Evolutionary conservation across 192 early-diverging fungal species (phyloP).

Genomic region (Ramicandelaber brevisporus): DNA sequence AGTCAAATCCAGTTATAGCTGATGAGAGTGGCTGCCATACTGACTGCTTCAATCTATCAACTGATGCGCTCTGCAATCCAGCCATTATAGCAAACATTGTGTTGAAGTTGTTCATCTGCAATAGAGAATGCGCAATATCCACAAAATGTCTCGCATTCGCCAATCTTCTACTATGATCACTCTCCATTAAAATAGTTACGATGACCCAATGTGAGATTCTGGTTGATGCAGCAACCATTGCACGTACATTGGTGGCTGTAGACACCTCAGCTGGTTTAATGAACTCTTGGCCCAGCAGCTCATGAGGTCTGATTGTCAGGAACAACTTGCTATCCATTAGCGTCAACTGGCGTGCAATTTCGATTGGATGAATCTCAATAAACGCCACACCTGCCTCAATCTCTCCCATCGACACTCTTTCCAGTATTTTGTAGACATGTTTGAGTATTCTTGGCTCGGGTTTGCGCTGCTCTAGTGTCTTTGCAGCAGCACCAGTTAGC

Average conservation of each 20-base stretch:
- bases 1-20: no score
- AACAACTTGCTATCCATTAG: slow-evolving; percentile 47
- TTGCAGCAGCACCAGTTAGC: slow-evolving; percentile 2
- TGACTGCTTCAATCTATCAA: slow-evolving; percentile 40
- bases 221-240: slow-evolving; percentile 41
- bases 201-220: slow-evolving; percentile 58
- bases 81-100: slow-evolving; percentile 54
- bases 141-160: slow-evolving; percentile 51
- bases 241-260: slow-evolving; percentile 33
- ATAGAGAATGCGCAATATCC: slow-evolving; percentile 30
- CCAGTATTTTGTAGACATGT: slow-evolving; percentile 4
- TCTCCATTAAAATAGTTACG: slow-evolving; percentile 39
- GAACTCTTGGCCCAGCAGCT: slow-evolving; percentile 42
- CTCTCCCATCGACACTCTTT: slow-evolving; percentile 10
- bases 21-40: no score
- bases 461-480: no score
- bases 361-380: slow-evolving; percentile 47
- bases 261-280: slow-evolving; percentile 19
- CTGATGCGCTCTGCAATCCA: slow-evolving; percentile 41
- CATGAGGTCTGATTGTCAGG: slow-evolving; percentile 34
- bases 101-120: slow-evolving; percentile 38
- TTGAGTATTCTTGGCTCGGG: slow-evolving; percentile 3
- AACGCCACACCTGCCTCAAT: slow-evolving; percentile 25
- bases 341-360: slow-evolving; percentile 65
- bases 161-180: slow-evolving; percentile 39